Evolutionary conservation across 306 rosid genomes (phyloP).

Genomic region (Myrica gale): DNA sequence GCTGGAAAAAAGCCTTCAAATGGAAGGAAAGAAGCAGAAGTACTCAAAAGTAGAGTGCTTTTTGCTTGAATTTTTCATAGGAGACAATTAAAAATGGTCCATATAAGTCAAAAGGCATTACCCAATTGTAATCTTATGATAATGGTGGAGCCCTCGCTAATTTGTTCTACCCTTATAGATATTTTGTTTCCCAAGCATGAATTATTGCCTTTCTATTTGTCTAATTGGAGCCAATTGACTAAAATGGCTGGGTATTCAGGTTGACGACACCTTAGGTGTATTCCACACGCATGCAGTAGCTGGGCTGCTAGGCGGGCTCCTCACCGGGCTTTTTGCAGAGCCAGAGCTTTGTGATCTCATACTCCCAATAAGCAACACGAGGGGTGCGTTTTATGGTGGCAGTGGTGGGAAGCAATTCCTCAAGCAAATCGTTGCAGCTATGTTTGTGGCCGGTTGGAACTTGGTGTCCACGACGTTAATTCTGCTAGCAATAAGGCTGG

Average conservation of each 20-base stretch:
- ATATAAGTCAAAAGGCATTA: too few relatives aligned
- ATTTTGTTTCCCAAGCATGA: too few relatives aligned
- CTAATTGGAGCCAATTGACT: too few relatives aligned
- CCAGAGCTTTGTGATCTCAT: constrained; percentile 65
- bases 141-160: too few relatives aligned
- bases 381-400: constrained; percentile 87
- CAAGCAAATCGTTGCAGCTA: constrained; percentile 74
- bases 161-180: too few relatives aligned
- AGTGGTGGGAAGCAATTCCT: constrained; percentile 64
- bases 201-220: too few relatives aligned
- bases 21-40: not conserved
- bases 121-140: too few relatives aligned
- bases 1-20: not conserved
- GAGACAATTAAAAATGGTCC: too few relatives aligned
- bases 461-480: constrained; percentile 76
- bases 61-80: too few relatives aligned
- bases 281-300: constrained; percentile 99
- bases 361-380: constrained; percentile 51
- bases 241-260: constrained; percentile 29
- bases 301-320: constrained; percentile 81
- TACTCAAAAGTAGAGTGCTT: too few relatives aligned
- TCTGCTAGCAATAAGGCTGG: constrained; percentile 53
- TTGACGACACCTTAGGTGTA: constrained; percentile 87
- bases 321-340: constrained; percentile 88
- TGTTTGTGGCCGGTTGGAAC: constrained; percentile 80